phyloP scores from a whole-genome alignment of 257 asterid species.

The Salvia rosmarinus region DNA sequence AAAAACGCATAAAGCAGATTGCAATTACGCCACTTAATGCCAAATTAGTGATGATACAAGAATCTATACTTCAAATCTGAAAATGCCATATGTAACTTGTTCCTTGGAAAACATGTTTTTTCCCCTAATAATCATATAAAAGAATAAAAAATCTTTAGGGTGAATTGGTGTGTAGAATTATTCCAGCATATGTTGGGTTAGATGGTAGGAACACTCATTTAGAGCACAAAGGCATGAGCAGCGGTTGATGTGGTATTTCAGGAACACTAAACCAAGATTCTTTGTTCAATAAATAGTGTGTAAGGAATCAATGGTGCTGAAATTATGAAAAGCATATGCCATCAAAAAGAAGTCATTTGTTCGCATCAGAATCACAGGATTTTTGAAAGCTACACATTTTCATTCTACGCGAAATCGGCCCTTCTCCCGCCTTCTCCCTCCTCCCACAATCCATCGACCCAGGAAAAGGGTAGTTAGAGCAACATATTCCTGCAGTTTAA shows the following conservation, averaged over 20 bases:
- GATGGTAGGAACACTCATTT: neutral
- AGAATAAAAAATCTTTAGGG: neutral
- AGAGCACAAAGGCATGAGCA: neutral
- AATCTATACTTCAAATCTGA: neutral
- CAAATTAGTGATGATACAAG: neutral
- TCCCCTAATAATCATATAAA: neutral
- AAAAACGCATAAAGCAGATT: neutral
- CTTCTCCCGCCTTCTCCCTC: neutral
- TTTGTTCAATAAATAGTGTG: neutral
- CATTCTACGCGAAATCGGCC: too few relatives aligned
- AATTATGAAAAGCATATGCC: slow-evolving; percentile 23
- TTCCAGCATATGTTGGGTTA: slow-evolving; percentile 16
- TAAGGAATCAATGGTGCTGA: neutral
- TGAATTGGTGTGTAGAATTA: neutral
- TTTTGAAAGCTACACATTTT: neutral
- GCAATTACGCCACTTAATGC: neutral
- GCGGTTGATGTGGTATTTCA: neutral
- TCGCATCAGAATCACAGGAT: slow-evolving; percentile 6
- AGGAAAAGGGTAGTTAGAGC: neutral
- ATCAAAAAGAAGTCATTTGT: neutral
- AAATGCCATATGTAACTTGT: neutral
- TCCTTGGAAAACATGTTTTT: neutral
- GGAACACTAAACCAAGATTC: neutral
- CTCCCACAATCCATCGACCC: neutral
- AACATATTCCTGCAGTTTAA: neutral